phyloP scores from a whole-genome alignment of 768 basidiomycete species.

The Lepiota brunneoincarnata region DNA sequence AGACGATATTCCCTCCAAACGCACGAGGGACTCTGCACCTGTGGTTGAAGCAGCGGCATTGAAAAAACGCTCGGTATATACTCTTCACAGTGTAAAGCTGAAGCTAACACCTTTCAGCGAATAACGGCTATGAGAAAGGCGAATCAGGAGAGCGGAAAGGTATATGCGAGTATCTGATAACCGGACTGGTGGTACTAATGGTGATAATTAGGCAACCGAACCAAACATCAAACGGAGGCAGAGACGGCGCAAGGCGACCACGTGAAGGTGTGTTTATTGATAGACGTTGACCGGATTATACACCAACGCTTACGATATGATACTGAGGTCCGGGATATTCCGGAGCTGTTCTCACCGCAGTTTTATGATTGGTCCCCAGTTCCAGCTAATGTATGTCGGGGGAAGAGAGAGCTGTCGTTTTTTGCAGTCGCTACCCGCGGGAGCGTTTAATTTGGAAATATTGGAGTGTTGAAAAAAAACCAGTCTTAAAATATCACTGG shows the following conservation, averaged over 20 bases:
- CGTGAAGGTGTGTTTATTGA: not conserved
- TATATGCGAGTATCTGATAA: not conserved
- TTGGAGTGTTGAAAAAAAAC: too few species aligned
- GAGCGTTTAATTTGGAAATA: too few species aligned
- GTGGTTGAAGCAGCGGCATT: not conserved
- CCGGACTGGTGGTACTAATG: not conserved
- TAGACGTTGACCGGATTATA: not conserved
- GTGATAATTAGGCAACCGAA: not conserved
- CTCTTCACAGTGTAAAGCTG: not conserved
- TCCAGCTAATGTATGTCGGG: too few species aligned
- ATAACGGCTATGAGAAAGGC: not conserved
- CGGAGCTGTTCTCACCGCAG: too few species aligned
- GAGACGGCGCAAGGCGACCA: constrained; percentile 1
- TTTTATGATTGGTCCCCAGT: too few species aligned
- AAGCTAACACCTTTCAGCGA: not conserved
- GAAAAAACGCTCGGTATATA: constrained; percentile 7
- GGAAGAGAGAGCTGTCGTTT: too few species aligned
- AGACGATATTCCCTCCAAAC: not conserved
- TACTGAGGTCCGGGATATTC: too few species aligned
- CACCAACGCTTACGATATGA: not conserved
- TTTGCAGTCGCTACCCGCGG: too few species aligned
- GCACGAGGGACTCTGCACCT: not conserved
- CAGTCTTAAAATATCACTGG: too few species aligned
- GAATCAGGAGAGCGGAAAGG: not conserved
- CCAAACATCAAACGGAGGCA: not conserved